phyloP scores from a whole-genome alignment of 768 basidiomycete species.

The Glaciozyma antarctica region DNA sequence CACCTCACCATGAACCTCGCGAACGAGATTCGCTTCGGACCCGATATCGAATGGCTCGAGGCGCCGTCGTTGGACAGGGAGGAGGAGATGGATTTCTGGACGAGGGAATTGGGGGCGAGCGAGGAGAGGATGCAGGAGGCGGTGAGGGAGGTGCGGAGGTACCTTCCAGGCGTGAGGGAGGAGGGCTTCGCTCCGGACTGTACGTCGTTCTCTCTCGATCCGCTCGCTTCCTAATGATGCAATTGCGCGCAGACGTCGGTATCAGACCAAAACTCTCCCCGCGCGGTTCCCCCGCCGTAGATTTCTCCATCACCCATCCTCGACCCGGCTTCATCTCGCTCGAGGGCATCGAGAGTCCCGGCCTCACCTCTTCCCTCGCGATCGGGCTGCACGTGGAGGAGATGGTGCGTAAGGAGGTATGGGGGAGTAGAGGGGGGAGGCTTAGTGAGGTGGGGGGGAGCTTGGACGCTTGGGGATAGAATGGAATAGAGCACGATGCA shows the following conservation, averaged over 20 bases:
- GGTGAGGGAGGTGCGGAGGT: conserved; percentile 59
- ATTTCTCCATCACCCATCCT: conserved; percentile 48
- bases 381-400: conserved; percentile 62
- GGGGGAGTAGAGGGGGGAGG: not conserved
- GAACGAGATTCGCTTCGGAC: conserved; percentile 80
- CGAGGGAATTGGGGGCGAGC: conserved; percentile 53
- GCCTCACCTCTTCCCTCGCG: conserved; percentile 75
- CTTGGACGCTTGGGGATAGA: too few relatives aligned
- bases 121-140: conserved; percentile 55
- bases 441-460: too few relatives aligned
- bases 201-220: conserved; percentile 32
- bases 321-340: conserved; percentile 58
- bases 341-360: conserved; percentile 85
- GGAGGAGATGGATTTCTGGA: conserved; percentile 67
- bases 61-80: conserved; percentile 39
- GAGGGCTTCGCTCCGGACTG: conserved; percentile 70
- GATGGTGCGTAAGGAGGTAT: conserved; percentile 26
- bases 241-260: conserved; percentile 32
- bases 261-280: conserved; percentile 72
- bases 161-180: conserved; percentile 55
- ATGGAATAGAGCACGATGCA: too few relatives aligned
- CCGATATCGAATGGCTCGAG: conserved; percentile 79
- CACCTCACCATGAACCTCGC: conserved; percentile 72
- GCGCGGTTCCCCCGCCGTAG: conserved; percentile 54
- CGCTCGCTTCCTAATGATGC: too few relatives aligned